Evolutionary conservation across 768 basidiomycete species (phyloP).

Genomic region (Chalciporus chontae): DNA sequence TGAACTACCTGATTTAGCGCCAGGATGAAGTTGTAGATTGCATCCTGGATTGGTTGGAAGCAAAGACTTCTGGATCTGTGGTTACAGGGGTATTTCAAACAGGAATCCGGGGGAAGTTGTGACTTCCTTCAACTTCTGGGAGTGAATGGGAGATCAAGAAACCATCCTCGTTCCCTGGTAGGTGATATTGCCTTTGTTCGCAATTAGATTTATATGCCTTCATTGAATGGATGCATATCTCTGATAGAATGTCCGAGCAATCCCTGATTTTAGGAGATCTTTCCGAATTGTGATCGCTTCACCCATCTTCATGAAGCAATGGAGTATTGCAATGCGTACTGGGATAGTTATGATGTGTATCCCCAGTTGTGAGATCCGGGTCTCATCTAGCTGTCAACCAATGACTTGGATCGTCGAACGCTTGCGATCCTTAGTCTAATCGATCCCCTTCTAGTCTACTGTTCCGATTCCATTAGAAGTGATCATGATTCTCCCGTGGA

Average conservation of each 20-base stretch:
- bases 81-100: slow-evolving; percentile 63
- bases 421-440: no score
- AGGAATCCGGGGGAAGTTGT: slow-evolving; percentile 50
- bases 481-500: background rate
- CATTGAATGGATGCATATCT: background rate
- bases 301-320: background rate
- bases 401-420: no score
- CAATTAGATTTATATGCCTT: background rate
- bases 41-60: slow-evolving; percentile 67
- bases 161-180: background rate
- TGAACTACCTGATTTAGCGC: slow-evolving; percentile 33
- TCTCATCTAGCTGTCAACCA: no score
- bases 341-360: background rate
- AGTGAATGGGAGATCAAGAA: background rate
- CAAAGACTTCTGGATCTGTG: slow-evolving; percentile 43
- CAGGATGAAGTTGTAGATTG: slow-evolving; percentile 65
- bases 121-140: slow-evolving; percentile 8
- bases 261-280: background rate
- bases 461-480: background rate
- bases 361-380: background rate
- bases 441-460: no score
- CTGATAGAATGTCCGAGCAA: background rate
- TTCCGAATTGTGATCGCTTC: background rate
- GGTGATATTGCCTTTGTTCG: no score
- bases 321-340: background rate